A percentile compares a stretch with the other conserved stretches of the same genome.
phyloP scores from a whole-genome alignment of 305 asterid genomes.

The Solanum hybrid region DNA sequence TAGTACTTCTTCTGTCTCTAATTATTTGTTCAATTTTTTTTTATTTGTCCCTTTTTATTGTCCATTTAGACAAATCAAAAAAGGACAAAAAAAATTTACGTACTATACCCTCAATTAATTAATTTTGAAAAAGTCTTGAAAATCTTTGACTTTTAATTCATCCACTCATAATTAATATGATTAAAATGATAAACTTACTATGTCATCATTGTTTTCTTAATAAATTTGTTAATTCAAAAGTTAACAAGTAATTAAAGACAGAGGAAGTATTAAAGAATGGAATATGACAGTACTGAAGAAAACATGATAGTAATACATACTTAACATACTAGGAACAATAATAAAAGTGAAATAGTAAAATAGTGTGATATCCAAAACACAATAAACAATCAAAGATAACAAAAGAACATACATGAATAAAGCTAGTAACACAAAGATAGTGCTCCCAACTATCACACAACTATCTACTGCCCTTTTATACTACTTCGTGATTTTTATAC shows the following conservation, averaged over 20 bases:
- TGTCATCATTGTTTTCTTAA: too few species aligned
- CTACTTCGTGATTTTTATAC: neutral
- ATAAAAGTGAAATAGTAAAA: neutral
- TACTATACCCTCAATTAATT: too few species aligned
- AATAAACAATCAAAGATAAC: neutral
- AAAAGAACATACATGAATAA: neutral
- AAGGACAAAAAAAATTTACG: too few species aligned
- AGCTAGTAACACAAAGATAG: neutral
- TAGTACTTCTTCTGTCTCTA: too few species aligned
- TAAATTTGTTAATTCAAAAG: accelerated
- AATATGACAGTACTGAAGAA: neutral
- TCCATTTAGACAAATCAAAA: too few species aligned
- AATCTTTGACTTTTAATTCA: neutral
- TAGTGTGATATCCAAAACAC: neutral
- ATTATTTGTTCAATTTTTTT: too few species aligned
- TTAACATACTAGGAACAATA: neutral
- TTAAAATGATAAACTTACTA: too few species aligned
- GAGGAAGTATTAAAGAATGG: neutral
- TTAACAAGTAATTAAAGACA: accelerated
- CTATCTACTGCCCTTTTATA: neutral
- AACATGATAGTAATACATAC: neutral
- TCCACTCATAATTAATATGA: too few species aligned
- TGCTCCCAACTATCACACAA: neutral
- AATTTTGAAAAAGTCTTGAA: neutral
- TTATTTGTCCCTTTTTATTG: too few species aligned